phyloP scores from a whole-genome alignment of 1,284 basidiomycete species.

The Leccinum pachyderme region DNA sequence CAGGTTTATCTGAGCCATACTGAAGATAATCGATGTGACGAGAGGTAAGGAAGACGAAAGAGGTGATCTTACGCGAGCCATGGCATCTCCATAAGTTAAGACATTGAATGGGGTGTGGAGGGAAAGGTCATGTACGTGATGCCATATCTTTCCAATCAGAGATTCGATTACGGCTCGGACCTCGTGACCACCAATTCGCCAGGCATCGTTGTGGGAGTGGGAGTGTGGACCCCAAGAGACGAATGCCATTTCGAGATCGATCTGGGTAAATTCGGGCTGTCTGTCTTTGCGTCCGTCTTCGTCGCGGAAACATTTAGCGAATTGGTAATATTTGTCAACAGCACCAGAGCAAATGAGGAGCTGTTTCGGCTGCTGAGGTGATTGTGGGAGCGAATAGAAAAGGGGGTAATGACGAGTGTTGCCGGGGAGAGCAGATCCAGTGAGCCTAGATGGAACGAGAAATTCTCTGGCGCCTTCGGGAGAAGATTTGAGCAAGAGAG shows the following conservation, averaged over 20 bases:
- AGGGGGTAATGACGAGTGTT: slow-evolving; percentile 40
- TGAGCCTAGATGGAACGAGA: slow-evolving; percentile 81
- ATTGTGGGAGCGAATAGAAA: slow-evolving; percentile 92
- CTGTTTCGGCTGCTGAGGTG: slow-evolving; percentile 96
- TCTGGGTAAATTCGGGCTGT: slow-evolving; percentile 95
- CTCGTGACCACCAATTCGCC: slow-evolving; percentile 84
- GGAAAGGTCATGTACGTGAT: slow-evolving; percentile 52
- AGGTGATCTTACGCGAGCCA: slow-evolving; percentile 63
- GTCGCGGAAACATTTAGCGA: slow-evolving; percentile 93
- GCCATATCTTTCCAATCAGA: slow-evolving; percentile 76
- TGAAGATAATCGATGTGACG: slow-evolving; percentile 33
- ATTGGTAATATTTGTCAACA: slow-evolving; percentile 87
- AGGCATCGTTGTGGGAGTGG: slow-evolving; percentile 38
- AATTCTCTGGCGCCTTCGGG: slow-evolving; percentile 96
- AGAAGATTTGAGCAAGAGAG: slow-evolving; percentile 87
- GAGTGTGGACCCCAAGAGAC: slow-evolving; percentile 63
- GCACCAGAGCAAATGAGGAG: slow-evolving; percentile 90
- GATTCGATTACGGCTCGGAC: slow-evolving; percentile 76
- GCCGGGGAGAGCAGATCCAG: slow-evolving; percentile 27
- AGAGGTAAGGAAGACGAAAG: slow-evolving; percentile 4
- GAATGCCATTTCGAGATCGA: slow-evolving; percentile 96
- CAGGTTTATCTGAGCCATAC: slow-evolving; percentile 96
- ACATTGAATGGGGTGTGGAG: slow-evolving; percentile 67
- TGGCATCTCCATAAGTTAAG: slow-evolving; percentile 84
- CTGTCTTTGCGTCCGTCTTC: slow-evolving; percentile 93